A percentile compares a stretch with the other conserved stretches of the same genome.
These are phyloP conservation scores for Huntiella omanensis DNA, from an alignment of 2,329 filamentous ascomycete genomes.

Conservation along the genomic window DNA sequence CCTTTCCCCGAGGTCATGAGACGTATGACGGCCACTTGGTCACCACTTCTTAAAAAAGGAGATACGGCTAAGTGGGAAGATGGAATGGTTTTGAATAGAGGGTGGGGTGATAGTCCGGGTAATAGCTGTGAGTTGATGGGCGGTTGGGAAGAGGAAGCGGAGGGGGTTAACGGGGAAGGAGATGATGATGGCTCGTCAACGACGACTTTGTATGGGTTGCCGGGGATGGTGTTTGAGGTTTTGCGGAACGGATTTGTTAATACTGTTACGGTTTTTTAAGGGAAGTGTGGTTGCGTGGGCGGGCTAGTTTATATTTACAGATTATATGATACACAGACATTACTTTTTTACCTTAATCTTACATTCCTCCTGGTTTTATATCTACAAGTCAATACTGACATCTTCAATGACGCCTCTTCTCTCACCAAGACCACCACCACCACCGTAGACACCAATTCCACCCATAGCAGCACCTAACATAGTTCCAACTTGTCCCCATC, in stretches of 20 bases:
- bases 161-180: slow-evolving; percentile 16
- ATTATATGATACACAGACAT: background rate
- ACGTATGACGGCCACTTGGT: slow-evolving; percentile 51
- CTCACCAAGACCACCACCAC: background rate
- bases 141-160: slow-evolving; percentile 61
- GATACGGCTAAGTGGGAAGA: slow-evolving; percentile 34
- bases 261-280: slow-evolving; percentile 70
- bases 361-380: background rate
- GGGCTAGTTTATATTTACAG: background rate
- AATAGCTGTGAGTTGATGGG: slow-evolving; percentile 75
- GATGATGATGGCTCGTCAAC: slow-evolving; percentile 38
- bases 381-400: slow-evolving; percentile 9
- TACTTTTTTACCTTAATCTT: background rate
- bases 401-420: slow-evolving; percentile 4
- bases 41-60: slow-evolving; percentile 39
- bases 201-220: slow-evolving; percentile 83
- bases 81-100: slow-evolving; percentile 79
- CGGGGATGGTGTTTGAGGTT: slow-evolving; percentile 87
- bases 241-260: slow-evolving; percentile 82
- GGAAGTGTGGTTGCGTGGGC: background rate
- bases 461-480: slow-evolving; percentile 20
- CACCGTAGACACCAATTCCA: slow-evolving; percentile 1
- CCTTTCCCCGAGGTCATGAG: slow-evolving; percentile 55
- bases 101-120: slow-evolving; percentile 79
- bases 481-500: slow-evolving; percentile 28